Percentiles rank a stretch among this genome's conserved stretches.
Evolutionary conservation across 345 rosid species (phyloP).

Genomic region (Laguncularia racemosa): DNA sequence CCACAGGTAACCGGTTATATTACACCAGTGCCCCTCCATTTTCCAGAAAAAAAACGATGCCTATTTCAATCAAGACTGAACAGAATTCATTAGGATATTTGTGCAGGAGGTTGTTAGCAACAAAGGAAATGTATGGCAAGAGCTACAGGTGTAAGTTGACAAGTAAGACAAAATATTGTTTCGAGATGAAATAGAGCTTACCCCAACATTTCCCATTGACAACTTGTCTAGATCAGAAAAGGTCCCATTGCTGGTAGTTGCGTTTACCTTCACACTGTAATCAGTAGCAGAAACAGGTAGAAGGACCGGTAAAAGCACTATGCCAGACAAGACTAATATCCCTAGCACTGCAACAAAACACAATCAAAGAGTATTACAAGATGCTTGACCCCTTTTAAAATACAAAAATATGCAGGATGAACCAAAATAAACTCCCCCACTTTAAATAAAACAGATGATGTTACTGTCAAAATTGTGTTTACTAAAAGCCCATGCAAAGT

Average conservation of each 20-base stretch:
- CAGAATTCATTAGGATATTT: no score
- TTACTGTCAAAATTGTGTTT: background rate
- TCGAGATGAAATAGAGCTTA: slow-evolving; percentile 18
- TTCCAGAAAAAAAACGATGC: no score
- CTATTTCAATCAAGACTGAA: background rate
- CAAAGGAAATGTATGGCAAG: no score
- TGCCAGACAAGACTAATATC: slow-evolving; percentile 57
- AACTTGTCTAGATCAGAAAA: slow-evolving; percentile 67
- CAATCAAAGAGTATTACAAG: background rate
- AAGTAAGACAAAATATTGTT: background rate
- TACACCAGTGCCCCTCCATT: no score
- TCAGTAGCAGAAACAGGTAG: slow-evolving; percentile 76
- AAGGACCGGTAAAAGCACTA: slow-evolving; percentile 61
- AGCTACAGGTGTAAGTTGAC: background rate
- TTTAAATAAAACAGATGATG: background rate
- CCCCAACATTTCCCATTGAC: slow-evolving; percentile 66
- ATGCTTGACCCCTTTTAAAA: background rate
- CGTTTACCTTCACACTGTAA: slow-evolving; percentile 8
- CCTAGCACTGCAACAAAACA: slow-evolving; percentile 41
- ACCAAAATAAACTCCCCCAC: background rate
- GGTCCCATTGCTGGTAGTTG: slow-evolving; percentile 38
- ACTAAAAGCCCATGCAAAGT: no score
- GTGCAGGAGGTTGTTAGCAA: no score
- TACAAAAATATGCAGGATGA: background rate
- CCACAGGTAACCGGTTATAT: no score